A percentile compares a stretch with the other conserved stretches of the same genome.
Evolutionary conservation across 2,329 filamentous ascomycete species (phyloP).

Genomic region (Dendrostoma leiphaemia): DNA sequence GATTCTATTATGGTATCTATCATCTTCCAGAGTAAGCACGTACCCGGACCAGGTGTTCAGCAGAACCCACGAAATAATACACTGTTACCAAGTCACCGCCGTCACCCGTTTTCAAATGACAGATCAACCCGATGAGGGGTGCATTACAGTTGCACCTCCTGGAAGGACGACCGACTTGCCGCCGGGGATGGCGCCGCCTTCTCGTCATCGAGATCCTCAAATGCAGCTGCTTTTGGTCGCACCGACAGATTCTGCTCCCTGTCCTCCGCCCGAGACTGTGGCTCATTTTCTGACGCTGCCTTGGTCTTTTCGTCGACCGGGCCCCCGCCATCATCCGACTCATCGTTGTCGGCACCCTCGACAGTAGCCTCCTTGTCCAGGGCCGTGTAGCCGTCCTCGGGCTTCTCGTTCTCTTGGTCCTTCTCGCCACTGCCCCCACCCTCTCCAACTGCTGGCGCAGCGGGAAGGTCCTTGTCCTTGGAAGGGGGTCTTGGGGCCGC

Average conservation of each 20-base stretch:
- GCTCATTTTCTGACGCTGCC: conserved; percentile 42
- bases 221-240: conserved; percentile 34
- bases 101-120: background rate
- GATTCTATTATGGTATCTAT: conserved; percentile 15
- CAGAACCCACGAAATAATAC: conserved; percentile 2
- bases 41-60: background rate
- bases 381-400: conserved; percentile 18
- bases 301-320: conserved; percentile 37
- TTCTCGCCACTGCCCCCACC: conserved; percentile 23
- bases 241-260: conserved; percentile 54
- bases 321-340: conserved; percentile 27
- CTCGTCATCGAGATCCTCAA: conserved; percentile 31
- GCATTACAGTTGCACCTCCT: conserved; percentile 58
- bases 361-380: conserved; percentile 29
- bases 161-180: conserved; percentile 56
- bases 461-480: conserved; percentile 34
- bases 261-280: conserved; percentile 56
- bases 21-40: background rate
- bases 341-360: conserved; percentile 23
- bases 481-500: conserved; percentile 18
- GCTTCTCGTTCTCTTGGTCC: conserved; percentile 22
- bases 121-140: too few relatives aligned
- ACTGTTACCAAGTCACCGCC: background rate
- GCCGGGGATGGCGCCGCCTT: conserved; percentile 47
- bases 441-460: conserved; percentile 20